These are phyloP conservation scores for Serendipita sp. DNA, from an alignment of 768 basidiomycete genomes.

Conservation along the genomic window DNA sequence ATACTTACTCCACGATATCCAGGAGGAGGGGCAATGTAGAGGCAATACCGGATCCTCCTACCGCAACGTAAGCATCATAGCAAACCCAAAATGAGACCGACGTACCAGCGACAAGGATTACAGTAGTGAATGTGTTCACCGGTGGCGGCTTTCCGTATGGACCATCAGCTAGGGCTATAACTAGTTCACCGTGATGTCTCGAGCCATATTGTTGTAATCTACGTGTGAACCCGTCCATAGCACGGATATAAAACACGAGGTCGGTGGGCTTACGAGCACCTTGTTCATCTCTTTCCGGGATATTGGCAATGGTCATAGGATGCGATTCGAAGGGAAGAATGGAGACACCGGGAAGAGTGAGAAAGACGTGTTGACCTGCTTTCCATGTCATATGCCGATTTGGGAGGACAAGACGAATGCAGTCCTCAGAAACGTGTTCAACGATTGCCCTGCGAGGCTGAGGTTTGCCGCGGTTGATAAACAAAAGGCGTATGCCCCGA, in stretches of 20 bases:
- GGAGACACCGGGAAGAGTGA: conserved; percentile 33
- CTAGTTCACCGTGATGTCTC: conserved; percentile 18
- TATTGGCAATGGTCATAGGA: conserved; percentile 42
- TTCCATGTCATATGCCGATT: conserved; percentile 33
- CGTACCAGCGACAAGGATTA: conserved; percentile 10
- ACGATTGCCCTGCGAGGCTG: conserved; percentile 21
- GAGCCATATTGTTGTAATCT: conserved; percentile 21
- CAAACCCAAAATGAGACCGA: neutral
- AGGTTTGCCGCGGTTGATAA: conserved; percentile 23
- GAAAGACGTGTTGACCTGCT: conserved; percentile 38
- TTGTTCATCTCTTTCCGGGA: conserved; percentile 15
- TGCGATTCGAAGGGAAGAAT: conserved; percentile 34
- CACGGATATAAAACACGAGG: conserved; percentile 43
- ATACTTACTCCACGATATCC: conserved; percentile 24
- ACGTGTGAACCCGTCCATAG: conserved; percentile 42
- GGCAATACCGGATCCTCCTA: conserved; percentile 35
- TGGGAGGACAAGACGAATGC: conserved; percentile 30
- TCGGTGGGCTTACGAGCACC: conserved; percentile 18
- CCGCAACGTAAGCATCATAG: neutral
- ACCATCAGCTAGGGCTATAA: conserved; percentile 28
- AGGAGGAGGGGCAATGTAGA: conserved; percentile 30
- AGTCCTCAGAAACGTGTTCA: conserved; percentile 28
- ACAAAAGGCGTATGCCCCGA: conserved; percentile 28
- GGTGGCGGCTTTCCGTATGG: conserved; percentile 6
- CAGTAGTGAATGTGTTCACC: conserved; percentile 4